Evolutionary conservation across 2,329 filamentous ascomycete genomes (phyloP).

Genomic region (Botrytis paeoniae): DNA sequence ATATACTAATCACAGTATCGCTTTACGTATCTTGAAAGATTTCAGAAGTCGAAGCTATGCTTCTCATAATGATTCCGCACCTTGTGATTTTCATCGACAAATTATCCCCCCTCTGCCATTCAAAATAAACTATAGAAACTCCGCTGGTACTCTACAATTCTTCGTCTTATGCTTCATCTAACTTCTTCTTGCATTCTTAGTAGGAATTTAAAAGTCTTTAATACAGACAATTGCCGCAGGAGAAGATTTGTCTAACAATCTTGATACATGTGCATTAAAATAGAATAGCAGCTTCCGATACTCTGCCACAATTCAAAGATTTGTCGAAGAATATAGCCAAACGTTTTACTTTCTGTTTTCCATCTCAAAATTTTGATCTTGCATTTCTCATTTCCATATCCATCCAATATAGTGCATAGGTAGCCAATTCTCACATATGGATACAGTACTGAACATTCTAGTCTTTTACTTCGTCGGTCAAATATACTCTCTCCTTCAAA

Average conservation of each 20-base stretch:
- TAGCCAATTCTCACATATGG: not conserved
- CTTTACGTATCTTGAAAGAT: not conserved
- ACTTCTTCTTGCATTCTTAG: not conserved
- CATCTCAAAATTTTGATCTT: not conserved
- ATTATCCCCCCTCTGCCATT: not conserved
- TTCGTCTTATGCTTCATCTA: not conserved
- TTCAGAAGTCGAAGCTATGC: not conserved
- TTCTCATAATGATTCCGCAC: not conserved
- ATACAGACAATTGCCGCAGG: too few species aligned
- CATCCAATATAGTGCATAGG: not conserved
- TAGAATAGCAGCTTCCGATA: not conserved
- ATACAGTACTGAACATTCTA: not conserved
- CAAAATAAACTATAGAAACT: too few species aligned
- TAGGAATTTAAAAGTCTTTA: not conserved
- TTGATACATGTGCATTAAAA: too few species aligned
- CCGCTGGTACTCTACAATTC: not conserved
- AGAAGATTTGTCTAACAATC: not conserved
- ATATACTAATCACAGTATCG: not conserved
- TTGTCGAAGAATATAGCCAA: not conserved
- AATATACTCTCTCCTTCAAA: not conserved
- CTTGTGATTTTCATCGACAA: not conserved
- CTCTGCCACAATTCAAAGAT: not conserved
- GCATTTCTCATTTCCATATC: not conserved
- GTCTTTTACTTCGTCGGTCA: not conserved
- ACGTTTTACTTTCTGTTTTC: not conserved